phyloP scores from a whole-genome alignment of 345 rosid species.

The Populus deltoides region DNA sequence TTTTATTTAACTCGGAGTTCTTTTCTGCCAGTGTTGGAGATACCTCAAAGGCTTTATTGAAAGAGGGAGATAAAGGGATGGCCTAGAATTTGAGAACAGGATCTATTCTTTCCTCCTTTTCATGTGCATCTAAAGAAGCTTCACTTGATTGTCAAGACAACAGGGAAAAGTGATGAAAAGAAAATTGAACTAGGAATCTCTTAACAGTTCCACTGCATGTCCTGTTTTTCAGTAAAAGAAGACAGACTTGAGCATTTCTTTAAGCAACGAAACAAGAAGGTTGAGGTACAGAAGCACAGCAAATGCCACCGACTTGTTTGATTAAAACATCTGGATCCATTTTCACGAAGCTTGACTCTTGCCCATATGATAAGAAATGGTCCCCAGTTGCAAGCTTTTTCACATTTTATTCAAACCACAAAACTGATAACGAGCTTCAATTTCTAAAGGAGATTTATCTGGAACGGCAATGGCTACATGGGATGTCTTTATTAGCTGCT shows the following conservation, averaged over 20 bases:
- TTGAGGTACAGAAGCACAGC: neutral
- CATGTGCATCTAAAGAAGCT: slow-evolving; percentile 25
- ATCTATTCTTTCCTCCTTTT: slow-evolving; percentile 21
- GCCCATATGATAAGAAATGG: neutral
- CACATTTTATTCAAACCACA: neutral
- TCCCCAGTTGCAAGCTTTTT: neutral
- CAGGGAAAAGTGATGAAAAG: neutral
- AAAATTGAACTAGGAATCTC: neutral
- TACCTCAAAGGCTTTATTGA: slow-evolving; percentile 24
- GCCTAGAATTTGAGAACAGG: slow-evolving; percentile 22
- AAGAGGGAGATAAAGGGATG: slow-evolving; percentile 23
- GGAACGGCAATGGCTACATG: neutral
- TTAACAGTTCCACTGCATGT: neutral
- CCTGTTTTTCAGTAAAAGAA: no score
- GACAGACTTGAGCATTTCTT: no score
- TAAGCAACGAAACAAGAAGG: neutral
- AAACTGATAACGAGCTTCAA: neutral
- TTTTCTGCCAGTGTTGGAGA: slow-evolving; percentile 13
- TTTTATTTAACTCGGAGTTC: neutral
- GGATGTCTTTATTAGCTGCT: neutral
- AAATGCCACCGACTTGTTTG: neutral
- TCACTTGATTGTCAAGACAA: slow-evolving; percentile 9
- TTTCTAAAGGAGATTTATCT: neutral
- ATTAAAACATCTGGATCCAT: neutral
- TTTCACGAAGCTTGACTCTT: neutral